phyloP scores from a whole-genome alignment of 116 monocot species.

The Iris pallida region DNA sequence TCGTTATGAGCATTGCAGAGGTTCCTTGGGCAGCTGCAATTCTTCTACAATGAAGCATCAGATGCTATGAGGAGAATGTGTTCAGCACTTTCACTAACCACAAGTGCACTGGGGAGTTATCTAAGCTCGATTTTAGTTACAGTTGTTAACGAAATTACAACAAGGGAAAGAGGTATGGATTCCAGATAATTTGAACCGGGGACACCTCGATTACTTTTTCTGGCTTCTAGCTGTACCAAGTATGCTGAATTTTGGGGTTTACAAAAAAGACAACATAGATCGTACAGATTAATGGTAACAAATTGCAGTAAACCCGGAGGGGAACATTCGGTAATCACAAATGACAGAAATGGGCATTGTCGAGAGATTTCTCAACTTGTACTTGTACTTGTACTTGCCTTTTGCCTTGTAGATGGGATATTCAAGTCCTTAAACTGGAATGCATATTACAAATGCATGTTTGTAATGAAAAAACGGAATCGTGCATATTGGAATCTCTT shows the following conservation, averaged over 20 bases:
- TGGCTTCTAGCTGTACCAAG: slow-evolving; percentile 67
- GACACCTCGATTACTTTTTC: slow-evolving; percentile 77
- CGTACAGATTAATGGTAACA: too few relatives aligned
- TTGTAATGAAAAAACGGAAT: too few relatives aligned
- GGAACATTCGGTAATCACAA: too few relatives aligned
- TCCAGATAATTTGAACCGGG: slow-evolving; percentile 65
- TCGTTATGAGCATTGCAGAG: slow-evolving; percentile 64
- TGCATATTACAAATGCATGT: too few relatives aligned
- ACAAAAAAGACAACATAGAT: slow-evolving; percentile 49
- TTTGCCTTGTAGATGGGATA: too few relatives aligned
- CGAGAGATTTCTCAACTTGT: too few relatives aligned
- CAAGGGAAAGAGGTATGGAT: slow-evolving; percentile 57
- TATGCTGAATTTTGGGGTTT: slow-evolving; percentile 46
- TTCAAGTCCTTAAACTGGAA: too few relatives aligned
- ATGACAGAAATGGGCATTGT: too few relatives aligned
- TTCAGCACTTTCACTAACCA: slow-evolving; percentile 63
- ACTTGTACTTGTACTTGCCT: too few relatives aligned
- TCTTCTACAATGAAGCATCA: slow-evolving; percentile 84
- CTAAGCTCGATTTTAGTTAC: slow-evolving; percentile 66
- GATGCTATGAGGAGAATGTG: slow-evolving; percentile 83
- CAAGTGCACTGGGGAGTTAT: slow-evolving; percentile 54
- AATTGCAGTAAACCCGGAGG: too few relatives aligned
- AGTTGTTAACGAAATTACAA: slow-evolving; percentile 39
- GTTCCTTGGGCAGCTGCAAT: slow-evolving; percentile 68
- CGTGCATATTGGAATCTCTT: too few relatives aligned